Evolutionary conservation across 2,329 filamentous ascomycete genomes (phyloP).

Genomic region (Lecanosticta acicola): DNA sequence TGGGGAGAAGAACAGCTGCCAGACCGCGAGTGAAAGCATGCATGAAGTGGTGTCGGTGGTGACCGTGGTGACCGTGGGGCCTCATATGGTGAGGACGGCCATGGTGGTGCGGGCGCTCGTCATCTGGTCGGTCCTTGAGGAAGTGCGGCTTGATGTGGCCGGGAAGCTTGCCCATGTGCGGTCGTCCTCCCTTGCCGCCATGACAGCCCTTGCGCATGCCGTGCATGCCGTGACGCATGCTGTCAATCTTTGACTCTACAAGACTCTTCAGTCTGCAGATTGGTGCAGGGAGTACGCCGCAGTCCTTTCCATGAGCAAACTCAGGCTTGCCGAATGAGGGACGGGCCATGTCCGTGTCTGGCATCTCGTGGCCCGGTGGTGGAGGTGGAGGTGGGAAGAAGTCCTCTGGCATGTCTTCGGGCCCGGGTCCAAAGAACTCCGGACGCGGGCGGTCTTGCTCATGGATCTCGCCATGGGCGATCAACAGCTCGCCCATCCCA

Average conservation of each 20-base stretch:
- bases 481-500: slow-evolving; percentile 50
- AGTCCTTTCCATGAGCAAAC: slow-evolving; percentile 31
- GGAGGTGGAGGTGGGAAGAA: slow-evolving; percentile 12
- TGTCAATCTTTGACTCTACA: slow-evolving; percentile 44
- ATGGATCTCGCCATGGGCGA: slow-evolving; percentile 35
- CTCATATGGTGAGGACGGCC: slow-evolving; percentile 33
- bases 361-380: slow-evolving; percentile 12
- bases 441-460: slow-evolving; percentile 4
- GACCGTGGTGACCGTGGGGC: slow-evolving; percentile 32
- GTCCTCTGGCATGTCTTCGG: slow-evolving; percentile 7
- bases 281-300: slow-evolving; percentile 37
- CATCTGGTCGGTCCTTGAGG: slow-evolving; percentile 21
- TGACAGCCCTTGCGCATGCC: slow-evolving; percentile 25
- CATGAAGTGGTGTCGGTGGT: slow-evolving; percentile 37
- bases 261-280: slow-evolving; percentile 54
- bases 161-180: slow-evolving; percentile 18
- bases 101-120: slow-evolving; percentile 18
- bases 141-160: slow-evolving; percentile 27
- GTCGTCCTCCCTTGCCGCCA: slow-evolving; percentile 24
- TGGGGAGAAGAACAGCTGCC: slow-evolving; percentile 60
- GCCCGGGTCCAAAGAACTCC: slow-evolving; percentile 12
- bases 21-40: slow-evolving; percentile 48
- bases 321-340: slow-evolving; percentile 6
- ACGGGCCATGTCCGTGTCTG: not conserved
- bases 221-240: slow-evolving; percentile 30